Evolutionary conservation across 768 basidiomycete species (phyloP).

Genomic region (Tulasnella sp.): DNA sequence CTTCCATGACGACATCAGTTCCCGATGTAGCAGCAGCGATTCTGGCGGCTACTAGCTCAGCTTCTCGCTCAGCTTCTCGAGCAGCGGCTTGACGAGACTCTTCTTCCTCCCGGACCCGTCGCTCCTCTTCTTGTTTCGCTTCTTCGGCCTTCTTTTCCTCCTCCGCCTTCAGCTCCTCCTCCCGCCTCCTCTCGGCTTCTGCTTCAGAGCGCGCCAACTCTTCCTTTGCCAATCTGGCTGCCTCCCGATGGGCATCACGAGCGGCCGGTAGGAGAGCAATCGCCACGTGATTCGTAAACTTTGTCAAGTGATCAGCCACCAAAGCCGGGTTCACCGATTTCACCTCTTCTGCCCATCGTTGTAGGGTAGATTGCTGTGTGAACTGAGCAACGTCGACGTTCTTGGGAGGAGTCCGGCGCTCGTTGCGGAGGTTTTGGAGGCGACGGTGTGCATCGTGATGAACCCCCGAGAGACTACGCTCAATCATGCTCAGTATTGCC

Average conservation of each 20-base stretch:
- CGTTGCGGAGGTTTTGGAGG: not conserved
- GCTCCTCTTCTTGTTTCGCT: conserved; percentile 15
- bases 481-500: conserved; percentile 1
- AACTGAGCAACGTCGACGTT: conserved; percentile 48
- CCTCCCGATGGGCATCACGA: conserved; percentile 37
- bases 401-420: conserved; percentile 4
- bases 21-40: conserved; percentile 22
- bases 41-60: conserved; percentile 40
- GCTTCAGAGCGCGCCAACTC: conserved; percentile 31
- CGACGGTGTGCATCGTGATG: conserved; percentile 10
- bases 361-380: conserved; percentile 68
- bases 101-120: not conserved
- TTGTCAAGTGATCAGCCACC: conserved; percentile 52
- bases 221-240: conserved; percentile 32
- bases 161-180: conserved; percentile 16
- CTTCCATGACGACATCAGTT: conserved; percentile 11
- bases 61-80: conserved; percentile 34
- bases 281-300: conserved; percentile 58
- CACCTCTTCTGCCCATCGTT: conserved; percentile 84
- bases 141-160: conserved; percentile 20
- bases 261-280: conserved; percentile 74
- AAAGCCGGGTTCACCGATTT: conserved; percentile 72
- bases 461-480: not conserved
- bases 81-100: conserved; percentile 19
- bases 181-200: conserved; percentile 43